Conservation (phyloP, 2,329 filamentous ascomycete species). For the Botrytis paeoniae region DNA sequence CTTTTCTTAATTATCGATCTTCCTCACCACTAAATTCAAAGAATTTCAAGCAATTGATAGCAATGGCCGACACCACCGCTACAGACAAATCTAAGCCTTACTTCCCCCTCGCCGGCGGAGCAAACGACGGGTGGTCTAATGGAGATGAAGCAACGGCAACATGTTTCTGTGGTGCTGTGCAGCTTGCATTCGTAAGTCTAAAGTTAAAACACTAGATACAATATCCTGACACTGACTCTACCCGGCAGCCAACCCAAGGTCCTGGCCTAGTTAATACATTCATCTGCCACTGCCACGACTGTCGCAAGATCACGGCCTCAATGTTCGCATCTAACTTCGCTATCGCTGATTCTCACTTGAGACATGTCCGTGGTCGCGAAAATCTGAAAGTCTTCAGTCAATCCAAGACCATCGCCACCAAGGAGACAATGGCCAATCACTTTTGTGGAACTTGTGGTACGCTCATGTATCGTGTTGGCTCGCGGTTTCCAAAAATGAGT, state of each 20-base stretch:
- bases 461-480: slow-evolving; percentile 55
- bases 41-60: no score
- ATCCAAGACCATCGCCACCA: slow-evolving; percentile 45
- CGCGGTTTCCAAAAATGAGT: slow-evolving; percentile 44
- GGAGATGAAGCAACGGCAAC: slow-evolving; percentile 53
- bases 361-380: slow-evolving; percentile 50
- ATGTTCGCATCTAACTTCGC: slow-evolving; percentile 61
- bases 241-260: slow-evolving; percentile 43
- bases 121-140: slow-evolving; percentile 45
- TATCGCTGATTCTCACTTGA: slow-evolving; percentile 45
- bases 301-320: slow-evolving; percentile 59
- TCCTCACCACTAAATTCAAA: neutral
- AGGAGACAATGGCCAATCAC: slow-evolving; percentile 56
- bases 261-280: slow-evolving; percentile 49
- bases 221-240: neutral
- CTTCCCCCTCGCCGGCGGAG: slow-evolving; percentile 42
- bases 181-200: slow-evolving; percentile 49
- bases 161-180: slow-evolving; percentile 56
- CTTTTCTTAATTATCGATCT: neutral
- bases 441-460: slow-evolving; percentile 60
- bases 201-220: neutral
- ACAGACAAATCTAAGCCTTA: slow-evolving; percentile 32
- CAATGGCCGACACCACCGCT: neutral
- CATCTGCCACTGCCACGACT: slow-evolving; percentile 60
- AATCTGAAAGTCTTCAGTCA: slow-evolving; percentile 49